phyloP scores from a whole-genome alignment of 192 early-diverging fungal species.

The Entomortierella parvispora region DNA sequence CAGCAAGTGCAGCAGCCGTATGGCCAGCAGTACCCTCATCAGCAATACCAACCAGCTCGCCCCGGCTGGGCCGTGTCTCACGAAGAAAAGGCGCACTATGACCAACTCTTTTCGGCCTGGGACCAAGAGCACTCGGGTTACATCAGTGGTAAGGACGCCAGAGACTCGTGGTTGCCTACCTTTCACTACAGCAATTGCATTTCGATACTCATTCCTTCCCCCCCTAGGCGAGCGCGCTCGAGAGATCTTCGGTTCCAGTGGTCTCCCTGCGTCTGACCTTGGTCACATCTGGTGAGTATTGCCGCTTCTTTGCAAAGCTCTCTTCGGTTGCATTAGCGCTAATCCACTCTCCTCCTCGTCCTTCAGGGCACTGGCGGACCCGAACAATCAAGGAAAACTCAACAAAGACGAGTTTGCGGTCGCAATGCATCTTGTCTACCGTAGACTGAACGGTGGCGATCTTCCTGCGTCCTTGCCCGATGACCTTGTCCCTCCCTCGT shows the following conservation, averaged over 20 bases:
- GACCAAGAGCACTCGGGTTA: constrained; percentile 74
- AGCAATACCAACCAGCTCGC: constrained; percentile 48
- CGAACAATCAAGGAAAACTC: constrained; percentile 86
- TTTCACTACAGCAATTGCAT: background rate
- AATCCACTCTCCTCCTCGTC: constrained; percentile 2
- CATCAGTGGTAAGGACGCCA: constrained; percentile 62
- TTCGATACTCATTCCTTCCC: background rate
- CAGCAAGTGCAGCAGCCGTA: constrained; percentile 45
- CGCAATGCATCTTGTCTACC: constrained; percentile 96
- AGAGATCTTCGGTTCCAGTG: constrained; percentile 79
- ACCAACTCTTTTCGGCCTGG: constrained; percentile 79
- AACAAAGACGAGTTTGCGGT: constrained; percentile 96
- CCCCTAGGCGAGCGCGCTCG: constrained; percentile 67
- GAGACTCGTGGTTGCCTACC: background rate
- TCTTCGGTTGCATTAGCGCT: too few species aligned
- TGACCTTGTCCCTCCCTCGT: constrained; percentile 88
- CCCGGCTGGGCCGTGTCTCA: constrained; percentile 64
- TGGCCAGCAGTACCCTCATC: constrained; percentile 46
- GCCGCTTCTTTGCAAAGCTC: background rate
- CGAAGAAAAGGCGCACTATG: constrained; percentile 67
- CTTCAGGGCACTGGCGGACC: constrained; percentile 78
- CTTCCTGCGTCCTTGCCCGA: constrained; percentile 82
- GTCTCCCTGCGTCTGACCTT: constrained; percentile 73
- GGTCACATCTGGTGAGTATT: constrained; percentile 76
- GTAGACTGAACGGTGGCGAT: constrained; percentile 83